Evolutionary conservation across 1,284 basidiomycete genomes (phyloP).

Genomic region (Microbotryum intermedium): DNA sequence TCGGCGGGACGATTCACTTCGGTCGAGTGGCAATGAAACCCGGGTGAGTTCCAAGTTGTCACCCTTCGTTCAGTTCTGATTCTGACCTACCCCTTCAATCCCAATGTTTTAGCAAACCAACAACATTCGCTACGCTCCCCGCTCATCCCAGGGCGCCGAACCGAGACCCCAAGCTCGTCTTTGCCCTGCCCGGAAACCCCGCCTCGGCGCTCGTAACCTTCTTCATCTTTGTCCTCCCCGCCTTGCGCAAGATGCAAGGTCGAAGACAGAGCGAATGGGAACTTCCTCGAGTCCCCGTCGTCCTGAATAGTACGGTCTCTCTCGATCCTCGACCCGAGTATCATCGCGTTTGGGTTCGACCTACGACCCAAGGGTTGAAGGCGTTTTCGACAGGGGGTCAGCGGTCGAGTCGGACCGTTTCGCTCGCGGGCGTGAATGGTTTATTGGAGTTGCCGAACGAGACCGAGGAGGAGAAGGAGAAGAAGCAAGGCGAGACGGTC

Average conservation of each 20-base stretch:
- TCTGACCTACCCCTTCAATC: slow-evolving; percentile 43
- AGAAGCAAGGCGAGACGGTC: slow-evolving; percentile 47
- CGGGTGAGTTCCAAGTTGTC: slow-evolving; percentile 26
- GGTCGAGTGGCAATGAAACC: slow-evolving; percentile 54
- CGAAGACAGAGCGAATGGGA: slow-evolving; percentile 51
- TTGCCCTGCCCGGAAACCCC: slow-evolving; percentile 80
- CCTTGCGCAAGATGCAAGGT: slow-evolving; percentile 62
- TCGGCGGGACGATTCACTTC: slow-evolving; percentile 67
- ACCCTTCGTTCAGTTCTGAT: neutral
- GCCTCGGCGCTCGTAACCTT: slow-evolving; percentile 82
- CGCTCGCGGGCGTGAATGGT: slow-evolving; percentile 66
- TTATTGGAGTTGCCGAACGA: slow-evolving; percentile 56
- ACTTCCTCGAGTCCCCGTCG: slow-evolving; percentile 56
- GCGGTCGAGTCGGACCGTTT: slow-evolving; percentile 65
- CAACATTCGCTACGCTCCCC: slow-evolving; percentile 73
- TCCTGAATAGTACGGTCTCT: slow-evolving; percentile 55
- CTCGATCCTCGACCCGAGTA: slow-evolving; percentile 71
- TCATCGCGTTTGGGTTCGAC: slow-evolving; percentile 60
- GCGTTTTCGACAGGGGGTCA: slow-evolving; percentile 78
- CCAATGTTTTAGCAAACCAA: slow-evolving; percentile 68
- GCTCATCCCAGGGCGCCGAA: slow-evolving; percentile 29
- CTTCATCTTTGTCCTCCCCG: slow-evolving; percentile 73
- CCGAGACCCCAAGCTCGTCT: slow-evolving; percentile 51
- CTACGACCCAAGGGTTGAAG: slow-evolving; percentile 46
- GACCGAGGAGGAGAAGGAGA: slow-evolving; percentile 41